Evolutionary conservation across 345 rosid species (phyloP).

Genomic region (Boechera stricta): DNA sequence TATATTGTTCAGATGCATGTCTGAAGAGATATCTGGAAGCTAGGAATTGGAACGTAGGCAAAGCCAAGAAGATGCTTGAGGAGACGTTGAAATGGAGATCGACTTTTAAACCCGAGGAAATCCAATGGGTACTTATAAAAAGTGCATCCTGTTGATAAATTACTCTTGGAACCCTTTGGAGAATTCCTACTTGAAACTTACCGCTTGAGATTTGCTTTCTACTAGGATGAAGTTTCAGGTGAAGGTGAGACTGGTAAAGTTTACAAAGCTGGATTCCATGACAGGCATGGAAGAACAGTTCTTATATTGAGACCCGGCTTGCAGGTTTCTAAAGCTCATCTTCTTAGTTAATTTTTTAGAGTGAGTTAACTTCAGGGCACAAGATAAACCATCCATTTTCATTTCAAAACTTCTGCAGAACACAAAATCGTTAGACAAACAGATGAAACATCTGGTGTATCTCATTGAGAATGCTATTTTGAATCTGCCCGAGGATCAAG

Average conservation of each 20-base stretch:
- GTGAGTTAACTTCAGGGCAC: conserved; percentile 13
- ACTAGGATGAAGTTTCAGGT: conserved; percentile 70
- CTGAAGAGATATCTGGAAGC: conserved; percentile 89
- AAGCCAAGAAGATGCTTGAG: conserved; percentile 81
- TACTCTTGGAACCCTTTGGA: not conserved
- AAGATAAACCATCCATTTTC: not conserved
- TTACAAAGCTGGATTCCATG: conserved; percentile 85
- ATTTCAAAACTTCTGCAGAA: conserved; percentile 58
- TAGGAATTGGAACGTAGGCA: conserved; percentile 78
- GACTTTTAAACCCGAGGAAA: conserved; percentile 79
- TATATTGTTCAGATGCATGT: conserved; percentile 78
- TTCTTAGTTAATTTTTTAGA: not conserved
- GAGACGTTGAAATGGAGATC: conserved; percentile 88
- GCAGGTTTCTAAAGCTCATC: conserved; percentile 56
- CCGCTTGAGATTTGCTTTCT: conserved; percentile 5
- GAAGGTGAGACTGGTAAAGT: conserved; percentile 97
- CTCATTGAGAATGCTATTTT: conserved; percentile 88
- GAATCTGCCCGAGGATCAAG: conserved; percentile 90
- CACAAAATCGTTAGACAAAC: conserved; percentile 68
- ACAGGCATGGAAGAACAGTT: conserved; percentile 78
- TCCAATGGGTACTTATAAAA: conserved; percentile 66
- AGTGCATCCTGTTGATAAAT: not conserved
- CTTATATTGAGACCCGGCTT: conserved; percentile 88
- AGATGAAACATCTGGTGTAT: conserved; percentile 83
- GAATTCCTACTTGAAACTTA: not conserved